A percentile compares a stretch with the other conserved stretches of the same genome.
These are phyloP conservation scores for Syzygium oleosum DNA, from an alignment of 345 rosid genomes.

Conservation along the genomic window DNA sequence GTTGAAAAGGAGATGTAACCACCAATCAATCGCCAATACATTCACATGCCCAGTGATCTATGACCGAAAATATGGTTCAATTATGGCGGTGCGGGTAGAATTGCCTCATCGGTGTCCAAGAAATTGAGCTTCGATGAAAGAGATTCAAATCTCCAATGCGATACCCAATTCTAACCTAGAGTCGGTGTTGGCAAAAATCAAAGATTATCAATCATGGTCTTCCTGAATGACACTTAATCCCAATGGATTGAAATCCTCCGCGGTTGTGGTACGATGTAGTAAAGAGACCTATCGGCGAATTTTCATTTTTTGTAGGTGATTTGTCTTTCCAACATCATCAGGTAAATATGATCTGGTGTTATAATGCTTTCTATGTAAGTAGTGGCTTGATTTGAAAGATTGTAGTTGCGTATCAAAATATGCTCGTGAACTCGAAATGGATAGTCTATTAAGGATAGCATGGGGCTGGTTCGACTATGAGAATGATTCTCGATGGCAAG, in stretches of 20 bases:
- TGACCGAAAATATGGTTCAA: not conserved
- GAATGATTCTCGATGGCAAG: too few relatives aligned
- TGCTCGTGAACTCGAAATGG: not conserved
- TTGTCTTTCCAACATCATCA: not conserved
- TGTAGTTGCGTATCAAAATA: not conserved
- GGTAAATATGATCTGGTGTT: fast-evolving
- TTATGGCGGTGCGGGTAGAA: not conserved
- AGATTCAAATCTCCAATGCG: not conserved
- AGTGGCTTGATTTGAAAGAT: not conserved
- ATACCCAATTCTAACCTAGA: not conserved
- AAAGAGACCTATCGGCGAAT: not conserved
- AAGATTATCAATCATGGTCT: not conserved
- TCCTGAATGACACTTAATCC: not conserved
- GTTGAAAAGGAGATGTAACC: not conserved
- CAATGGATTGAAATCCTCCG: not conserved
- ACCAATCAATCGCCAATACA: not conserved
- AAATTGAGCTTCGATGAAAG: not conserved
- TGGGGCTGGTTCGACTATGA: too few relatives aligned
- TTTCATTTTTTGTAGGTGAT: not conserved
- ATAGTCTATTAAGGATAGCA: not conserved
- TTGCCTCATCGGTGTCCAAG: not conserved
- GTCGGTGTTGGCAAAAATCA: not conserved
- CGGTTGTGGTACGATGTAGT: fast-evolving
- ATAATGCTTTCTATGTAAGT: not conserved
- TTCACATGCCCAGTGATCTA: not conserved